These are phyloP conservation scores for Hibiscus tridactylites DNA, from an alignment of 345 rosid species.

Conservation along the genomic window DNA sequence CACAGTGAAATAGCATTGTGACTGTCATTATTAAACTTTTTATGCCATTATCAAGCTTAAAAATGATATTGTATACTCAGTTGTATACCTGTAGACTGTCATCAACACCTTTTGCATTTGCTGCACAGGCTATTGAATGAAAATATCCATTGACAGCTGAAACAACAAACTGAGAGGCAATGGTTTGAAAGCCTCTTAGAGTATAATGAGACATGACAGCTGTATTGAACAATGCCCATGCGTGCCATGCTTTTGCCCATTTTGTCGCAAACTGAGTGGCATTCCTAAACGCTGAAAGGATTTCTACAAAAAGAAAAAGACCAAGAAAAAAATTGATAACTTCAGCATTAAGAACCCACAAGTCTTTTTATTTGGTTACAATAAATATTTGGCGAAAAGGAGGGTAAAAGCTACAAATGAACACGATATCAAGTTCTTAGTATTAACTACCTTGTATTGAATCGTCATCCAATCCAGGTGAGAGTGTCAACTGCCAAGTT, in stretches of 20 bases:
- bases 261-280: constrained; percentile 72
- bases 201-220: constrained; percentile 96
- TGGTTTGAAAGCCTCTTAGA: constrained; percentile 39
- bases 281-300: constrained; percentile 58
- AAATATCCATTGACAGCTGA: constrained; percentile 97
- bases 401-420: background rate
- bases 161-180: constrained; percentile 74
- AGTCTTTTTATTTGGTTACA: background rate
- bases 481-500: constrained; percentile 84
- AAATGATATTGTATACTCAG: background rate
- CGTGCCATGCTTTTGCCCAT: constrained; percentile 98
- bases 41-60: background rate
- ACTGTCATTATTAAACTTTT: background rate
- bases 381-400: background rate
- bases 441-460: constrained; percentile 61
- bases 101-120: constrained; percentile 91
- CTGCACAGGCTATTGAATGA: constrained; percentile 92
- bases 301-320: constrained; percentile 34
- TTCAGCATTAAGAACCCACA: background rate
- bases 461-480: constrained; percentile 83
- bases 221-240: constrained; percentile 95
- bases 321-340: background rate
- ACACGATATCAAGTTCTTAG: background rate
- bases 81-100: constrained; percentile 85
- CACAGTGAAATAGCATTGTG: background rate